Evolutionary conservation across 495 filamentous ascomycete species (phyloP), one percentile per base, ranked within the genome.

Genomic region (Talaromyces adpressus): DNA sequence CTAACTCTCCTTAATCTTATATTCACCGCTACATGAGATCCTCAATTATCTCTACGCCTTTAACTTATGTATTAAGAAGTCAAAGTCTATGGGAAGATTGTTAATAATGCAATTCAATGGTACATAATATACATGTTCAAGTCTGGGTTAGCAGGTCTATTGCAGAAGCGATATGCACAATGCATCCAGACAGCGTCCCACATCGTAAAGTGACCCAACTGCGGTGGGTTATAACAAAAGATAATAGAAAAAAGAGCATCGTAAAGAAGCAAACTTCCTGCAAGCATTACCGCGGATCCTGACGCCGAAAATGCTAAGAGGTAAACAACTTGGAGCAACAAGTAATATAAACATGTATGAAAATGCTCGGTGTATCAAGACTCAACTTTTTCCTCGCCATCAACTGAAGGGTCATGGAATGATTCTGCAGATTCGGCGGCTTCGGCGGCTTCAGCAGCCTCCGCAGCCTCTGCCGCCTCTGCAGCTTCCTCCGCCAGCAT

Each of bases 401-500:
- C 60, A 3, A 51, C 29, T 34, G 60, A 62, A 22, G 60, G 41
- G 16, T 51, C 60, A 22, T 62, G 41, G 18, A 36, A 47, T 6
- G 45, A 47, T 36, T 62, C 60, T 9, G 23, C 60, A 29, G 45
- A 62, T 20, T 61, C 57, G 2, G 54, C 54, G 25, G 54, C 54
- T 59, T 59, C 58, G 0, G 54, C 54, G 23, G 54, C 54, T 59
- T 59, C 57, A 3, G n/a, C n/a, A n/a, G n/a, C n/a, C n/a, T n/a
- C n/a, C n/a, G 60, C 60, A 34, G 60, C 60, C 18, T 62, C 60
- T 16, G 56, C 56, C 4, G 56, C 56, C 56, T 58, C 56, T 16
- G 56, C 56, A 20, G 56, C 56, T 22, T 58, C 56, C 39, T 74
- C 73, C 6, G 63, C 69, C 2, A 54, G 16, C 45, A 52, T 59